Percentiles rank a stretch among this genome's conserved stretches.
Conservation (phyloP, 371 early-diverging fungal species). For the Capniomyces stellatus region DNA sequence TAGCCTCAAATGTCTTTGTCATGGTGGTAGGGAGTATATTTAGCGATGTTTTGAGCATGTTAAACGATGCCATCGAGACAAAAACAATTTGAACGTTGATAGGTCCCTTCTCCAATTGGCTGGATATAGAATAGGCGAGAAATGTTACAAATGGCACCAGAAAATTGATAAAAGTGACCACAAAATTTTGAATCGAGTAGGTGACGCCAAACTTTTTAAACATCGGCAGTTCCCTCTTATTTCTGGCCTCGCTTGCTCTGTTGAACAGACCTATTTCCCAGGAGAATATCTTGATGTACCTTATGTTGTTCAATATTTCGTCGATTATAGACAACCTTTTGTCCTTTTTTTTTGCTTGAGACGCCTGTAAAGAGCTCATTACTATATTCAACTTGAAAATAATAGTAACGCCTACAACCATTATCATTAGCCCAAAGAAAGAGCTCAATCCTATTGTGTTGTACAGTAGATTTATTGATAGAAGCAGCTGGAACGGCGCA, state of each 20-base stretch:
- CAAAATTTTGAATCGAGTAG: constrained; percentile 32
- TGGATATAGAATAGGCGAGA: constrained; percentile 58
- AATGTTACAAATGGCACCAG: constrained; percentile 25
- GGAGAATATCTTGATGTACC: constrained; percentile 61
- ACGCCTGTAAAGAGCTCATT: constrained; percentile 45
- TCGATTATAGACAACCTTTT: constrained; percentile 62
- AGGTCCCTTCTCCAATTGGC: constrained; percentile 59
- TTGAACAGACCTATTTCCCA: constrained; percentile 14
- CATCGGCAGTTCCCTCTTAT: constrained; percentile 47
- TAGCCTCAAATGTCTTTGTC: constrained; percentile 49
- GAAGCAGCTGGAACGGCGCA: constrained; percentile 63
- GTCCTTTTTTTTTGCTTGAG: constrained; percentile 73
- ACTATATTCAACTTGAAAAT: constrained; percentile 33
- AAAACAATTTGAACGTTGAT: constrained; percentile 67
- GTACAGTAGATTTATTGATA: constrained; percentile 59
- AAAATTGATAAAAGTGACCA: constrained; percentile 59
- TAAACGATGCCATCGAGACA: constrained; percentile 28
- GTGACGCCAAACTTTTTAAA: constrained; percentile 47
- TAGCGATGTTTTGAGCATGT: constrained; percentile 61
- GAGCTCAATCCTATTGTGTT: constrained; percentile 58
- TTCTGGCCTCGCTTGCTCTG: constrained; percentile 39
- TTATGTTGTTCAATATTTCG: constrained; percentile 75
- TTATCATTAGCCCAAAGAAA: constrained; percentile 68
- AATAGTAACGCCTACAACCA: constrained; percentile 47
- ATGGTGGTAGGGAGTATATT: constrained; percentile 51